phyloP scores from a whole-genome alignment of 2,329 filamentous ascomycete species.

The Colletotrichum sp. region DNA sequence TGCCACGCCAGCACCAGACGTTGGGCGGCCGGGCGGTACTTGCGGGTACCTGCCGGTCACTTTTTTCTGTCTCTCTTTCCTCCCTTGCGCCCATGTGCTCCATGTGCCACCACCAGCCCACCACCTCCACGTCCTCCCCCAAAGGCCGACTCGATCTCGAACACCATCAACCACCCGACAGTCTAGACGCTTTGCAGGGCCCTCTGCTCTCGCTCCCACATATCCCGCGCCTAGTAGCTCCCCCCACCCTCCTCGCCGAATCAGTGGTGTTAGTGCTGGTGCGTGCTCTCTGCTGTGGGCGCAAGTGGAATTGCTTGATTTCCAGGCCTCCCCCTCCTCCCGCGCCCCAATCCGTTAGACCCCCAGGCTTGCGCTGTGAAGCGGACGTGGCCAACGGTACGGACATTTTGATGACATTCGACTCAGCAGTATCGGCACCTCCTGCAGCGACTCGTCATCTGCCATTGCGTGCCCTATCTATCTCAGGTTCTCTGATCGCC shows the following conservation, averaged over 20 bases:
- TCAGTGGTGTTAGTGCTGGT: background rate
- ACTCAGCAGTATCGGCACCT: background rate
- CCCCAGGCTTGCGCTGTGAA: background rate
- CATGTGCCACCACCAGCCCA: background rate
- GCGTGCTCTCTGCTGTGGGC: background rate
- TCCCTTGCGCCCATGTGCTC: constrained; percentile 9
- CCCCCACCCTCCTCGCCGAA: background rate
- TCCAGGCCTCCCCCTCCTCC: background rate
- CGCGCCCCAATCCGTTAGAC: background rate
- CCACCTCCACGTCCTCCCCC: background rate
- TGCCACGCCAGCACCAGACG: background rate
- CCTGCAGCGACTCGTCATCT: background rate
- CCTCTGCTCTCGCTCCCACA: background rate
- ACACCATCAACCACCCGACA: background rate
- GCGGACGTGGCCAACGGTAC: background rate
- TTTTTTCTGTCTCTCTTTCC: background rate
- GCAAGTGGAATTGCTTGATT: background rate
- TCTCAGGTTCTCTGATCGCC: background rate
- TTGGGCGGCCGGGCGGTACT: background rate
- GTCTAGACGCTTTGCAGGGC: background rate
- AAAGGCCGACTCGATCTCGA: background rate
- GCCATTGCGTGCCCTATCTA: background rate
- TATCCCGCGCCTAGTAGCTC: background rate
- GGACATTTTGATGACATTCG: background rate
- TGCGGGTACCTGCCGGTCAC: background rate